Percentiles rank a stretch among this genome's conserved stretches.
Conservation (phyloP, 2,329 filamentous ascomycete species). For the Phaeophleospora eucalypticola region DNA sequence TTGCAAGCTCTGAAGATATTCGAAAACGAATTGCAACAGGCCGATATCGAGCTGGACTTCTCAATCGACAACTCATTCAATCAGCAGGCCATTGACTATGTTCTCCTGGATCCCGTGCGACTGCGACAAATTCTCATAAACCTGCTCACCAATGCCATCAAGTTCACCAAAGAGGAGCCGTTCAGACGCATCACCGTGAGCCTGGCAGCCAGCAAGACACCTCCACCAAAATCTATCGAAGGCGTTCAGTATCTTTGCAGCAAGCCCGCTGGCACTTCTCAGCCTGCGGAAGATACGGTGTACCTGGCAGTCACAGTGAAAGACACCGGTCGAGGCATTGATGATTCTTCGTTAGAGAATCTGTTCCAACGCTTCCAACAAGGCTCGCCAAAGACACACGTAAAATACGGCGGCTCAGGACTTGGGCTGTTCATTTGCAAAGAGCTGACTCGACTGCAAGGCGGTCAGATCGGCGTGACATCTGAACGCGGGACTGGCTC, state of each 20-base stretch:
- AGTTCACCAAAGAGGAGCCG: conserved; percentile 26
- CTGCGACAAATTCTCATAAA: conserved; percentile 26
- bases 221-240: conserved; percentile 5
- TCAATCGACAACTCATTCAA: conserved; percentile 29
- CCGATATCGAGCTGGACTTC: conserved; percentile 35
- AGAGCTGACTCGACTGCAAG: conserved; percentile 63
- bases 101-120: conserved; percentile 20
- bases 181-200: conserved; percentile 33
- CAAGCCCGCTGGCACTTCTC: neutral
- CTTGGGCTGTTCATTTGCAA: conserved; percentile 66
- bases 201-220: conserved; percentile 8
- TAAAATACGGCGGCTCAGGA: conserved; percentile 66
- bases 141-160: conserved; percentile 26
- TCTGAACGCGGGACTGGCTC: conserved; percentile 57
- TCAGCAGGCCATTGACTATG: conserved; percentile 12
- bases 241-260: conserved; percentile 2
- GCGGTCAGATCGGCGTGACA: conserved; percentile 63
- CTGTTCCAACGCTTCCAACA: conserved; percentile 75
- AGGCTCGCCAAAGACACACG: conserved; percentile 64
- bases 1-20: conserved; percentile 37
- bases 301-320: conserved; percentile 68
- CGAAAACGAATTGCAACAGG: conserved; percentile 35
- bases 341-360: conserved; percentile 62
- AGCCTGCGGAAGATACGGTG: conserved; percentile 26
- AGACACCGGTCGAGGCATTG: conserved; percentile 66